These are phyloP conservation scores for Colletotrichum sidae DNA, from an alignment of 2,329 filamentous ascomycete species.

Conservation along the genomic window DNA sequence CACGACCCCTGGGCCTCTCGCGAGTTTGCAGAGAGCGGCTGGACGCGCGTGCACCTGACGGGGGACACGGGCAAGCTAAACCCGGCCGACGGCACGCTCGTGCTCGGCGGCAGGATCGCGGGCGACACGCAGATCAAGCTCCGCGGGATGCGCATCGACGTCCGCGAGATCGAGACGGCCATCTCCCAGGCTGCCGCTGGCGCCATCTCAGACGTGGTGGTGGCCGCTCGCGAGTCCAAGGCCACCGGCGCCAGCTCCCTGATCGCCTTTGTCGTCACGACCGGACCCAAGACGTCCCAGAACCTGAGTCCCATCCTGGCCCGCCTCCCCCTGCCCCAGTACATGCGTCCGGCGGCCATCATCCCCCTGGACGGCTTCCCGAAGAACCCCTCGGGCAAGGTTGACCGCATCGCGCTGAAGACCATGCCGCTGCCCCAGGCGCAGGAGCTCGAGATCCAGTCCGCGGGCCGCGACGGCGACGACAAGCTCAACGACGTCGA, in stretches of 20 bases:
- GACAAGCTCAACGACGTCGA: background rate
- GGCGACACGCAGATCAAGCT: slow-evolving; percentile 60
- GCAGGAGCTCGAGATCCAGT: too few relatives aligned
- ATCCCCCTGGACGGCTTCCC: slow-evolving; percentile 43
- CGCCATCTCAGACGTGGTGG: slow-evolving; percentile 35
- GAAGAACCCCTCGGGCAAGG: slow-evolving; percentile 45
- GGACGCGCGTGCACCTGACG: slow-evolving; percentile 2
- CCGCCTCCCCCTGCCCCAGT: slow-evolving; percentile 28
- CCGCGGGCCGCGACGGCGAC: background rate
- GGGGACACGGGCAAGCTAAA: slow-evolving; percentile 3
- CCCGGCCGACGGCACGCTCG: background rate
- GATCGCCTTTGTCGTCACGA: background rate
- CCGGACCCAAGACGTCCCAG: background rate
- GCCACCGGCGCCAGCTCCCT: slow-evolving; percentile 19
- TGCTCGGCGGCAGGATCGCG: slow-evolving; percentile 49
- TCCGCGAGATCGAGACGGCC: slow-evolving; percentile 52
- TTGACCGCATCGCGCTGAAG: slow-evolving; percentile 46
- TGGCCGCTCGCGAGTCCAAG: too few relatives aligned
- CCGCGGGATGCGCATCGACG: slow-evolving; percentile 57
- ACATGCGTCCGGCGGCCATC: slow-evolving; percentile 48
- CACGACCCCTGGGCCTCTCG: background rate
- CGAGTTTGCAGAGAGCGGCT: background rate
- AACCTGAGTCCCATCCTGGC: background rate
- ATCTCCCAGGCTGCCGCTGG: slow-evolving; percentile 38
- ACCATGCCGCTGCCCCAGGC: slow-evolving; percentile 40